Percentiles rank a stretch among this genome's conserved stretches.
phyloP scores from a whole-genome alignment of 768 basidiomycete species.

The Pulveroboletus sp. region DNA sequence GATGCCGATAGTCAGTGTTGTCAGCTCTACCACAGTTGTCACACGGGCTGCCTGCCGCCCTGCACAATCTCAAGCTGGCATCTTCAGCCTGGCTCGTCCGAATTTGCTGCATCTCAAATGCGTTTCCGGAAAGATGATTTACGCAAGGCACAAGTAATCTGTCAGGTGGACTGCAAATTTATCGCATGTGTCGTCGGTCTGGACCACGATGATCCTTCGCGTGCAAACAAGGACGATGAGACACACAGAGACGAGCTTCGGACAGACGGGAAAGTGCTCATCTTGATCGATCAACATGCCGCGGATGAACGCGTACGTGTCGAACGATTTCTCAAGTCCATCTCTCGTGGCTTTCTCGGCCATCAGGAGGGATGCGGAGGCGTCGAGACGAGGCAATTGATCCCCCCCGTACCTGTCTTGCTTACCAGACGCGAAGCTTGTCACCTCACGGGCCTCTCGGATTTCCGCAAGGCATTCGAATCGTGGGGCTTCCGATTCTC shows the following conservation, averaged over 20 bases:
- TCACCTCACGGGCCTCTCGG: conserved; percentile 39
- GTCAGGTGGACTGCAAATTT: conserved; percentile 90
- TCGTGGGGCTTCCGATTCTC: conserved; percentile 69
- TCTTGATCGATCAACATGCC: conserved; percentile 95
- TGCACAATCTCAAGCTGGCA: conserved; percentile 6
- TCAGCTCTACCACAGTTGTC: conserved; percentile 10
- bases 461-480: conserved; percentile 45
- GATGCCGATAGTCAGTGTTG: conserved; percentile 8
- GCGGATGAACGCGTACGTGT: conserved; percentile 96
- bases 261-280: conserved; percentile 37
- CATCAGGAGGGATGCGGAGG: conserved; percentile 34
- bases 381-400: conserved; percentile 41
- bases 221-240: conserved; percentile 12
- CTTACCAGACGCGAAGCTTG: conserved; percentile 62
- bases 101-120: conserved; percentile 20
- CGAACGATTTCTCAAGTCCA: conserved; percentile 68
- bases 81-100: conserved; percentile 11
- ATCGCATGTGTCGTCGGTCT: conserved; percentile 62
- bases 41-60: conserved; percentile 6
- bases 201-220: conserved; percentile 12
- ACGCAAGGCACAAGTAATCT: conserved; percentile 53
- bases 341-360: conserved; percentile 65
- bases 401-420: conserved; percentile 55
- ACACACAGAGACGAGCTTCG: conserved; percentile 12
- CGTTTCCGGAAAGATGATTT: conserved; percentile 55